Conservation (phyloP, 1,284 basidiomycete species). For the Trichosporon coremiiforme region DNA sequence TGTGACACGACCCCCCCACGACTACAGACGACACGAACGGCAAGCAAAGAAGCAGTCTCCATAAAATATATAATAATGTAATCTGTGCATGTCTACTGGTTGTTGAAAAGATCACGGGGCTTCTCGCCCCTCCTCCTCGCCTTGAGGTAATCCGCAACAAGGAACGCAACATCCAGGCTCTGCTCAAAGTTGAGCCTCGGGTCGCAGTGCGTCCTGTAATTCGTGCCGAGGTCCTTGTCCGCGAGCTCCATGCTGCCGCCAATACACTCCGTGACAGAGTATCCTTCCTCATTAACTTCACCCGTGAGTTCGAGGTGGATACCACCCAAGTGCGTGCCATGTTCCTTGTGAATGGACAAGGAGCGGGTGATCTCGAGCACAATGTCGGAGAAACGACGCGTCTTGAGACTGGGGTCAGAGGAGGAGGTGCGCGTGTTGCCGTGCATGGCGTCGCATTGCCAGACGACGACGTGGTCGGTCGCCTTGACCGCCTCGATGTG, state of each 20-base stretch:
- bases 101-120: slow-evolving; percentile 44
- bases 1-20: background rate
- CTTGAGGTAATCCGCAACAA: slow-evolving; percentile 56
- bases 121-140: slow-evolving; percentile 50
- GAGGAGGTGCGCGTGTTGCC: slow-evolving; percentile 76
- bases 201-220: slow-evolving; percentile 60
- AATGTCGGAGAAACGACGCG: slow-evolving; percentile 87
- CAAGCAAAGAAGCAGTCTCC: background rate
- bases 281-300: slow-evolving; percentile 88
- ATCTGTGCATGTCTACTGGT: background rate
- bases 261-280: slow-evolving; percentile 72
- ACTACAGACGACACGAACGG: background rate
- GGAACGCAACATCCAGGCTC: slow-evolving; percentile 60
- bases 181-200: slow-evolving; percentile 63
- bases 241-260: slow-evolving; percentile 63
- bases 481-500: slow-evolving; percentile 83
- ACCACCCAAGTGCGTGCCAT: slow-evolving; percentile 79
- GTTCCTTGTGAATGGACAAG: slow-evolving; percentile 74
- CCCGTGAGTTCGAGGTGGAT: slow-evolving; percentile 96
- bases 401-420: slow-evolving; percentile 68
- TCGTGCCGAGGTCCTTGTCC: slow-evolving; percentile 60
- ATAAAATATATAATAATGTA: slow-evolving; percentile 3
- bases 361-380: slow-evolving; percentile 82
- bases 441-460: slow-evolving; percentile 93
- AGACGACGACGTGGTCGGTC: slow-evolving; percentile 82